Evolutionary conservation across 257 asterid genomes (phyloP).

Genomic region (Solanum chilense): DNA sequence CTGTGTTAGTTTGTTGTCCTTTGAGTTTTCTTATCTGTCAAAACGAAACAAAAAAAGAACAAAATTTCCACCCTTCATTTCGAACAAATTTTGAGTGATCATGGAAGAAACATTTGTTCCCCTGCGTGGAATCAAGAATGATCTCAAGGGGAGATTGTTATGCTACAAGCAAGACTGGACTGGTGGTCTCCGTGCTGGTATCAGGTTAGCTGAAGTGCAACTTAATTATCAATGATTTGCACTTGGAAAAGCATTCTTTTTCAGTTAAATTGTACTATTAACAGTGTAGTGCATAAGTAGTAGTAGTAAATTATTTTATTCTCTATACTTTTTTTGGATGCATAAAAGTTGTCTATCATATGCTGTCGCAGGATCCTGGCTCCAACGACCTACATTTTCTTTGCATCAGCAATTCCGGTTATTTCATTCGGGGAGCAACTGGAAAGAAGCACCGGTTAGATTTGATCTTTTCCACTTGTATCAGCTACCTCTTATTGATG

Average conservation of each 20-base stretch:
- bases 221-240: not conserved
- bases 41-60: not conserved
- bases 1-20: not conserved
- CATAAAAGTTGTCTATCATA: not conserved
- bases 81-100: conserved; percentile 4
- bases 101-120: conserved; percentile 97
- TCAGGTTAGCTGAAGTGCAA: conserved; percentile 45
- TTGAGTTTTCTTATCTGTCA: not conserved
- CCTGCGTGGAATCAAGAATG: conserved; percentile 85
- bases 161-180: conserved; percentile 94
- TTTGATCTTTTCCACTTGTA: not conserved
- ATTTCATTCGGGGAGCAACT: conserved; percentile 95
- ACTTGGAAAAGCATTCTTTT: not conserved
- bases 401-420: conserved; percentile 96
- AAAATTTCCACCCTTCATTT: not conserved
- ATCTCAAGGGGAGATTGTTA: conserved; percentile 65
- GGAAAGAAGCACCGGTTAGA: conserved; percentile 69
- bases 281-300: not conserved
- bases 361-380: conserved; percentile 66
- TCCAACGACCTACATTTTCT: conserved; percentile 94
- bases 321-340: not conserved
- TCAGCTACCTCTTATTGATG: not conserved
- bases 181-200: conserved; percentile 74
- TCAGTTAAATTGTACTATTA: not conserved
- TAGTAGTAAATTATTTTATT: not conserved